Conservation (phyloP, 192 early-diverging fungal genomes). For the Entomortierella chlamydospora region DNA sequence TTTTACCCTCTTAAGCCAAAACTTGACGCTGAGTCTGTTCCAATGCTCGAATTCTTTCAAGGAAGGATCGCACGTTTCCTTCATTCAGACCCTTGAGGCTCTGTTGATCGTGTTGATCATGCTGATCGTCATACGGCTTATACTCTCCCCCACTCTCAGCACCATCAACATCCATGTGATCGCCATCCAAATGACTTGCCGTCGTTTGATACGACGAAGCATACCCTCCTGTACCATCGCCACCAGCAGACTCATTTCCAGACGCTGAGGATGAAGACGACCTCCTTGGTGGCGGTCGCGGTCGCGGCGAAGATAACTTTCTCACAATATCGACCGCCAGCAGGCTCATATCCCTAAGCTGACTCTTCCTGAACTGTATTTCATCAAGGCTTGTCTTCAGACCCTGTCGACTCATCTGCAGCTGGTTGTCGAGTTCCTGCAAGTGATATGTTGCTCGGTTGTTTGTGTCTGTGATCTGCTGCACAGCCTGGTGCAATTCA, state of each 20-base stretch:
- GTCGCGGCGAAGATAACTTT: constrained; percentile 25
- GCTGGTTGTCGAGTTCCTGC: constrained; percentile 38
- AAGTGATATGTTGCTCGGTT: constrained; percentile 13
- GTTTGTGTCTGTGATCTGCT: constrained; percentile 24
- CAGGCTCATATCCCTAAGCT: constrained; percentile 46
- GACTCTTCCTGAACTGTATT: constrained; percentile 49
- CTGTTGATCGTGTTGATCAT: background rate
- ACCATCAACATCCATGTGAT: constrained; percentile 21
- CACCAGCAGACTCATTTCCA: constrained; percentile 11
- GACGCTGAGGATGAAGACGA: constrained; percentile 8
- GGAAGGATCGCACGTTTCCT: constrained; percentile 41
- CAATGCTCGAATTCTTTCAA: constrained; percentile 44
- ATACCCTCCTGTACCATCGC: constrained; percentile 17
- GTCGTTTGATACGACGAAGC: constrained; percentile 11
- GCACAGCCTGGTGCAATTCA: constrained; percentile 9
- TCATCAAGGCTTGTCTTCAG: constrained; percentile 45
- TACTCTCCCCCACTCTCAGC: constrained; percentile 5
- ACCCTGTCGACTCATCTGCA: constrained; percentile 42
- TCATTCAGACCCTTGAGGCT: constrained; percentile 39
- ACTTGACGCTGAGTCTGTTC: constrained; percentile 26
- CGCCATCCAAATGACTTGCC: constrained; percentile 27
- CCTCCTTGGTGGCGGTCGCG: background rate
- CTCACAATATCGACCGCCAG: constrained; percentile 47
- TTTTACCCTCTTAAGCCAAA: background rate
- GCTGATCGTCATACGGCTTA: background rate